phyloP scores from a whole-genome alignment of 169 alveolate genomes.

The Eimeria falciformis region DNA sequence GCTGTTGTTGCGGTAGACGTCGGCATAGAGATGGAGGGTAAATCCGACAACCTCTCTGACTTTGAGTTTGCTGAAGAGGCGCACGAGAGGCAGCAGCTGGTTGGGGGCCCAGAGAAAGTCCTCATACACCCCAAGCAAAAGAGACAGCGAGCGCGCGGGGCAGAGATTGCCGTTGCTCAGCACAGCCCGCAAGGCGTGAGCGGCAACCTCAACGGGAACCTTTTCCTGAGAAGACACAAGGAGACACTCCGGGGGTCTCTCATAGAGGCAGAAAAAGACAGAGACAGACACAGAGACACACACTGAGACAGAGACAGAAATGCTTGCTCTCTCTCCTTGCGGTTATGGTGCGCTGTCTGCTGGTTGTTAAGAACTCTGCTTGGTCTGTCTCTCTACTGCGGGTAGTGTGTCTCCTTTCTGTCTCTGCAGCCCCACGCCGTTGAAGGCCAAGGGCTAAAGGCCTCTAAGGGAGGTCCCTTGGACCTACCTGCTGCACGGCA shows the following conservation, averaged over 20 bases:
- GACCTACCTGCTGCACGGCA: conserved; percentile 8
- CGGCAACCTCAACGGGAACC: not conserved
- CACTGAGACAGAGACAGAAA: too few relatives aligned
- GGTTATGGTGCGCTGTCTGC: too few relatives aligned
- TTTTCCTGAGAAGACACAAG: not conserved
- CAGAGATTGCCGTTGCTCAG: conserved; percentile 66
- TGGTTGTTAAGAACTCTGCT: too few relatives aligned
- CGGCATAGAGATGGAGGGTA: conserved; percentile 40
- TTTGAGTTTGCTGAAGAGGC: conserved; percentile 39
- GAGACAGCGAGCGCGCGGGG: conserved; percentile 67
- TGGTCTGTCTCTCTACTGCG: too few relatives aligned
- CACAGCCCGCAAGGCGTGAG: conserved; percentile 11
- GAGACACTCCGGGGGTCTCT: not conserved
- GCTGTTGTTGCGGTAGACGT: conserved; percentile 2
- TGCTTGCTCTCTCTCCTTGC: too few relatives aligned
- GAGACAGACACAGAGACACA: too few relatives aligned
- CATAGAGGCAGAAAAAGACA: too few relatives aligned
- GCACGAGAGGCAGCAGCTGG: conserved; percentile 72
- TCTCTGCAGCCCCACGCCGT: too few relatives aligned
- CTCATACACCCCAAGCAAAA: conserved; percentile 59
- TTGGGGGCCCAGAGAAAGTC: conserved; percentile 51
- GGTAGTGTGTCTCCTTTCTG: too few relatives aligned
- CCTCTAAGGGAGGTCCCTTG: too few relatives aligned
- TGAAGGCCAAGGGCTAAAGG: too few relatives aligned
- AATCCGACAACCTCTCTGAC: conserved; percentile 55